These are phyloP conservation scores for Tritrichomonas musculus DNA, from an alignment of 208 protist genomes.

Conservation along the genomic window DNA sequence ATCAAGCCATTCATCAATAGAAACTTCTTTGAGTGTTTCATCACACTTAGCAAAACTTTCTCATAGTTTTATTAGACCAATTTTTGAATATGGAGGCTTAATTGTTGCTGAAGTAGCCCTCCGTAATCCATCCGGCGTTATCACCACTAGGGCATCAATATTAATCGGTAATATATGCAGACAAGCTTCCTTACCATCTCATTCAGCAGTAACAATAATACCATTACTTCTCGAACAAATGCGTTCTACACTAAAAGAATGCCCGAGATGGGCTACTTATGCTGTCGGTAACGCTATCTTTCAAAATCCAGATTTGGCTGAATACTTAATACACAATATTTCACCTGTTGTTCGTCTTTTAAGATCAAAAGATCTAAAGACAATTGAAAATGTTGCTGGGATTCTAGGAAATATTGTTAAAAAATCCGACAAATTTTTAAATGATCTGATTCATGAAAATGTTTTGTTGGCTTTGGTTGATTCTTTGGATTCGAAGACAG, in stretches of 20 bases:
- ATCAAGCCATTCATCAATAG: not conserved
- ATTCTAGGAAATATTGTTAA: not conserved
- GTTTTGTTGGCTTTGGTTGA: not conserved
- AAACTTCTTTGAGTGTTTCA: not conserved
- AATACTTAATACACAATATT: not conserved
- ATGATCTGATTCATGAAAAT: not conserved
- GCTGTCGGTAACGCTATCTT: not conserved
- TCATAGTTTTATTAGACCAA: not conserved
- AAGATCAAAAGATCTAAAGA: not conserved
- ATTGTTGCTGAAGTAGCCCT: not conserved
- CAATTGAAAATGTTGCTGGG: slow-evolving; percentile 18
- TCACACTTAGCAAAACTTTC: not conserved
- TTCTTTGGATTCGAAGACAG: not conserved
- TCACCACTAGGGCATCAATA: not conserved
- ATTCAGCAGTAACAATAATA: not conserved
- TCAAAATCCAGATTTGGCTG: not conserved
- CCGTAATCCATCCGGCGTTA: not conserved
- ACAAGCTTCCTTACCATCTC: not conserved
- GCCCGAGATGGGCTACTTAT: not conserved
- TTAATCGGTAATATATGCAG: not conserved
- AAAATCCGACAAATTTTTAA: not conserved
- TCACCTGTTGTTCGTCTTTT: not conserved
- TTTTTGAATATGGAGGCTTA: not conserved
- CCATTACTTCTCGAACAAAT: not conserved
- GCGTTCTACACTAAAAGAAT: too few species aligned